These are phyloP conservation scores for Hippophae rhamnoides DNA, from an alignment of 306 rosid genomes.

Conservation along the genomic window DNA sequence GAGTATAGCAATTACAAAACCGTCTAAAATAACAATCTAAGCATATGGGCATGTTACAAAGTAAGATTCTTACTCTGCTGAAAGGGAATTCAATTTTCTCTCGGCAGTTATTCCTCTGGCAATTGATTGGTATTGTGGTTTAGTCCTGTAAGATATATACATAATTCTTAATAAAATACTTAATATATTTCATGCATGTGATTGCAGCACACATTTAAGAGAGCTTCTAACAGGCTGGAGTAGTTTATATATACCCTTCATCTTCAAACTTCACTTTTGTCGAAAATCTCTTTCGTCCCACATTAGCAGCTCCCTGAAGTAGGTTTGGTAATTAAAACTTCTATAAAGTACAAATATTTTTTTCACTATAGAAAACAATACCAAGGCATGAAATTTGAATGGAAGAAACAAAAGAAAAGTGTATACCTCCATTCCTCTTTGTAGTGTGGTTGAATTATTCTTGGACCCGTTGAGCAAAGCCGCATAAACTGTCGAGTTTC, in stretches of 20 bases:
- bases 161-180: conserved; percentile 13
- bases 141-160: conserved; percentile 28
- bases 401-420: conserved; percentile 1
- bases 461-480: conserved; percentile 22
- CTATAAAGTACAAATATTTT: neutral
- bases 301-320: conserved; percentile 44
- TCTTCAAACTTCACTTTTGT: conserved; percentile 29
- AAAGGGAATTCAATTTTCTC: conserved; percentile 20
- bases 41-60: neutral
- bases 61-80: conserved; percentile 29
- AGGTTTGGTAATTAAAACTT: conserved; percentile 7
- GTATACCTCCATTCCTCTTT: conserved; percentile 30
- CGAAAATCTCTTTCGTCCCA: conserved; percentile 31
- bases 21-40: conserved; percentile 6
- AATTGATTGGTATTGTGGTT: conserved; percentile 23
- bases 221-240: neutral
- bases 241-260: conserved; percentile 39
- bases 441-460: conserved; percentile 20
- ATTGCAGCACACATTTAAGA: conserved; percentile 8
- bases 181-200: conserved; percentile 5
- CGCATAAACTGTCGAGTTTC: conserved; percentile 16
- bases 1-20: neutral
- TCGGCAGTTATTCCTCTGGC: conserved; percentile 26
- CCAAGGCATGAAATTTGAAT: neutral
- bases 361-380: neutral